Conservation (phyloP, 2,329 filamentous ascomycete genomes). For the Verticillium zaregamsianum region DNA sequence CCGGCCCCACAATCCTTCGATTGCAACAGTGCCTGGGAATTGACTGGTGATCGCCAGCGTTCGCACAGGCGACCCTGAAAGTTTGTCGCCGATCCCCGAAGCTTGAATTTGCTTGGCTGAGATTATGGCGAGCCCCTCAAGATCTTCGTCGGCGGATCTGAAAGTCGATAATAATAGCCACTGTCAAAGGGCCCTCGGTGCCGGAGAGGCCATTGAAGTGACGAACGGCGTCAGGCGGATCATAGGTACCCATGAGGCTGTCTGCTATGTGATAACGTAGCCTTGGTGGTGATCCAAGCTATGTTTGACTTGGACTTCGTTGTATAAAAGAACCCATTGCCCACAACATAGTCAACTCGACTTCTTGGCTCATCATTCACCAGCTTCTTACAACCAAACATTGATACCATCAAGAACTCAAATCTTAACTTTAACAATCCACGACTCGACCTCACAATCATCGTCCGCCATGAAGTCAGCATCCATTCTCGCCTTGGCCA, state of each 20-base stretch:
- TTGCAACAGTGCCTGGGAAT: background rate
- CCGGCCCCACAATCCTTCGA: background rate
- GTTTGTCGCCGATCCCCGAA: background rate
- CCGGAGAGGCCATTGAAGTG: too few species aligned
- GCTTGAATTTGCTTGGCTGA: background rate
- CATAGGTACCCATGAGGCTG: background rate
- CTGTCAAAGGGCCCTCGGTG: background rate
- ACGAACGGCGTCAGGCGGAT: background rate
- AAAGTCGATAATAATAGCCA: background rate
- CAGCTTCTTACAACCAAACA: too few species aligned
- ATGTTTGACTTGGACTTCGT: background rate
- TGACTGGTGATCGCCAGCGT: background rate
- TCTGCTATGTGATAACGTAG: background rate
- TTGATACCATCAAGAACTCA: too few species aligned
- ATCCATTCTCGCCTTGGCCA: background rate
- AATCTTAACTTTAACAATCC: too few species aligned
- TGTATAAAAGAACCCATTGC: background rate
- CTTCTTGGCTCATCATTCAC: background rate
- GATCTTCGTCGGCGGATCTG: background rate
- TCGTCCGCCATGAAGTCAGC: background rate
- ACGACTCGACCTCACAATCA: background rate
- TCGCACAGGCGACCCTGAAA: background rate
- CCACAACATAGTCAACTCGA: background rate
- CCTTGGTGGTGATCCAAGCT: background rate
- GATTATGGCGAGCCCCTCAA: background rate